Evolutionary conservation across 2,329 filamentous ascomycete genomes (phyloP).

Genomic region (Diaporthe caulivora): DNA sequence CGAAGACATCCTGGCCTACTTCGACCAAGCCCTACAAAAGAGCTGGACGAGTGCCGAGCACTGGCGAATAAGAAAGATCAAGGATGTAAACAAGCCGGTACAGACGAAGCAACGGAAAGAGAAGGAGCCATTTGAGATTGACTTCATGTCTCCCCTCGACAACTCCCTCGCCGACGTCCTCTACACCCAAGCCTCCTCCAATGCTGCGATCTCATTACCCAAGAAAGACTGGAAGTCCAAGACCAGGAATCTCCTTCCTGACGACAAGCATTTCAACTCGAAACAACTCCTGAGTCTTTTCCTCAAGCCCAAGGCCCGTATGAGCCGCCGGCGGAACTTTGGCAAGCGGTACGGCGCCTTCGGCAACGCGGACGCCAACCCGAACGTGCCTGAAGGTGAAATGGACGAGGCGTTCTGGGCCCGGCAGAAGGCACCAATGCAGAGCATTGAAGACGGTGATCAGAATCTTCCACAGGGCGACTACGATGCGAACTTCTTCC

Average conservation of each 20-base stretch:
- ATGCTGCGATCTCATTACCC: conserved; percentile 84
- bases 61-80: conserved; percentile 96
- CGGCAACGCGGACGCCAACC: conserved; percentile 55
- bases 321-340: conserved; percentile 74
- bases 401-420: conserved; percentile 99
- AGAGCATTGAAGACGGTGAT: conserved; percentile 46
- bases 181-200: conserved; percentile 84
- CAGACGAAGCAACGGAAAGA: conserved; percentile 82
- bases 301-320: conserved; percentile 90
- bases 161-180: conserved; percentile 79
- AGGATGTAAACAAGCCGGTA: conserved; percentile 76
- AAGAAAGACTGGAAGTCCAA: conserved; percentile 98
- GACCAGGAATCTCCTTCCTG: conserved; percentile 90
- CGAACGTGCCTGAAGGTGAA: conserved; percentile 75
- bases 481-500: conserved; percentile 98
- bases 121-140: conserved; percentile 95
- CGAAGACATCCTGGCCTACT: conserved; percentile 97
- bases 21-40: conserved; percentile 95
- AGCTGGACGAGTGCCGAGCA: conserved; percentile 99
- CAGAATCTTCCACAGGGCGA: conserved; percentile 78
- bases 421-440: conserved; percentile 69
- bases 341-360: conserved; percentile 60
- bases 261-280: conserved; percentile 98
- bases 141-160: conserved; percentile 84
- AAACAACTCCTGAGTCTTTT: conserved; percentile 90